Conservation (phyloP, 257 asterid species). For the Anisodus tanguticus region DNA sequence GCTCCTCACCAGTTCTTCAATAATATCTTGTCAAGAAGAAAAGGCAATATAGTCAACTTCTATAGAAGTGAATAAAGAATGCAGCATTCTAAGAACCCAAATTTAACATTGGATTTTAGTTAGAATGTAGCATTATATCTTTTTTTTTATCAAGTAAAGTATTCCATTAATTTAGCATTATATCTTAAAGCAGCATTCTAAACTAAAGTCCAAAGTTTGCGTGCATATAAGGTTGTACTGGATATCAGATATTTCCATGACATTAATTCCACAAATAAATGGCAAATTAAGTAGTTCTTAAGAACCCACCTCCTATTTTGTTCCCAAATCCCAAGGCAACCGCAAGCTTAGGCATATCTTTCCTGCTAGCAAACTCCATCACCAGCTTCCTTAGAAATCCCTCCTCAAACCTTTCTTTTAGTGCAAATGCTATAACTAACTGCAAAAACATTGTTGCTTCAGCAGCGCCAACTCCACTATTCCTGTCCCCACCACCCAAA, state of each 20-base stretch:
- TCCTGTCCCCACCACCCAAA: conserved; percentile 33
- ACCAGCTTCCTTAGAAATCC: conserved; percentile 38
- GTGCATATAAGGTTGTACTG: background rate
- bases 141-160: no score
- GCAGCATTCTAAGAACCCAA: background rate
- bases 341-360: conserved; percentile 42
- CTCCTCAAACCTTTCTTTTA: conserved; percentile 39
- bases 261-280: background rate
- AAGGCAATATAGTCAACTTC: background rate
- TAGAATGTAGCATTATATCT: no score
- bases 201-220: background rate
- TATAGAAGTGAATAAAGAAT: background rate
- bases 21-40: conserved; percentile 34
- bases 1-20: conserved; percentile 37
- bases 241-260: conserved; percentile 6
- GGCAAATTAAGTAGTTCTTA: background rate
- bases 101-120: no score
- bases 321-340: conserved; percentile 39
- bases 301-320: conserved; percentile 33
- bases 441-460: conserved; percentile 43
- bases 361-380: conserved; percentile 36
- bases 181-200: background rate
- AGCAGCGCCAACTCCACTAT: conserved; percentile 35
- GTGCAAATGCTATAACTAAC: conserved; percentile 34
- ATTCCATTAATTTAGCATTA: no score